phyloP scores from a whole-genome alignment of 2,329 filamentous ascomycete genomes.

The Phaeomoniella chlamydospora region DNA sequence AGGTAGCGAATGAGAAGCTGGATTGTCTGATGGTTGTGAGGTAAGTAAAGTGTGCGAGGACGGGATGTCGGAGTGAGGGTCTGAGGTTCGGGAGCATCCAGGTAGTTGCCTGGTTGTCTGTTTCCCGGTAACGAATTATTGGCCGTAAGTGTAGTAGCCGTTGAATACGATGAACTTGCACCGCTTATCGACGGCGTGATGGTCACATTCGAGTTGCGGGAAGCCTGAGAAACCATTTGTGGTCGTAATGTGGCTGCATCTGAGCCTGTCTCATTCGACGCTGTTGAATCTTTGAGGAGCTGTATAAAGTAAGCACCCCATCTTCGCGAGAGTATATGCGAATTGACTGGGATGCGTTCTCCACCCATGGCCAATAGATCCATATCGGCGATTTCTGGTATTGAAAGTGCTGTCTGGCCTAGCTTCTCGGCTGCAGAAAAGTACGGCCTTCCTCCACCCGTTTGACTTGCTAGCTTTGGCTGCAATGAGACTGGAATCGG shows the following conservation, averaged over 20 bases:
- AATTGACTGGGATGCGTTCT: constrained; percentile 87
- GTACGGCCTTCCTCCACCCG: constrained; percentile 61
- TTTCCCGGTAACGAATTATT: constrained; percentile 16
- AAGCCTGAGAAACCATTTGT: constrained; percentile 26
- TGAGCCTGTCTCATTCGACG: constrained; percentile 46
- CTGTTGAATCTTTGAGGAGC: constrained; percentile 63
- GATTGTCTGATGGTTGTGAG: constrained; percentile 79
- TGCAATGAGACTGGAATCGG: constrained; percentile 42
- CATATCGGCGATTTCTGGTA: constrained; percentile 91
- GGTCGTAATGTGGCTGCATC: constrained; percentile 66
- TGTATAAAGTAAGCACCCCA: constrained; percentile 97
- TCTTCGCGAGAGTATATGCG: constrained; percentile 67
- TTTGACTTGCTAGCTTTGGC: constrained; percentile 24
- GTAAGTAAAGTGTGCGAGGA: constrained; percentile 78
- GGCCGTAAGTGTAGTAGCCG: constrained; percentile 23
- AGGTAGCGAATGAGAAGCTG: constrained; percentile 84
- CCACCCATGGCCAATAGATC: constrained; percentile 85
- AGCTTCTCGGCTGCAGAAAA: constrained; percentile 71
- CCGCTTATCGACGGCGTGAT: constrained; percentile 49
- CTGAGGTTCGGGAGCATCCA: constrained; percentile 39
- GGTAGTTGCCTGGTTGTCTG: constrained; percentile 19
- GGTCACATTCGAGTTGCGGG: constrained; percentile 63
- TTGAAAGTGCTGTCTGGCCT: constrained; percentile 61
- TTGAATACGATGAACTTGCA: constrained; percentile 23
- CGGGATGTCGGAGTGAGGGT: constrained; percentile 45